Evolutionary conservation across 306 rosid genomes (phyloP).

Genomic region (Hippophae gyantsensis): DNA sequence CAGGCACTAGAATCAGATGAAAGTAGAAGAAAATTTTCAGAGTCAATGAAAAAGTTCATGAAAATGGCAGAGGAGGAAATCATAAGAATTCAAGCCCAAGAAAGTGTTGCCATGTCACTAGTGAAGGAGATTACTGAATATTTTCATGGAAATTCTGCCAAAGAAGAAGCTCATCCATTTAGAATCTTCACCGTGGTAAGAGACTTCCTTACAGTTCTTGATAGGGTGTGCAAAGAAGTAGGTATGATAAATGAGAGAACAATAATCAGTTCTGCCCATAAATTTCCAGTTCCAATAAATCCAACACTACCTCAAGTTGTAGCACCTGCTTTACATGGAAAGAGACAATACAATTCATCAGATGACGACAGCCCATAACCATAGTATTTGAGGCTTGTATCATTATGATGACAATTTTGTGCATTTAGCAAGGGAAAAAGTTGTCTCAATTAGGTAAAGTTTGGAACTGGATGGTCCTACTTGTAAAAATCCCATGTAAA

Average conservation of each 20-base stretch:
- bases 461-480: slow-evolving; percentile 10
- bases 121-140: slow-evolving; percentile 96
- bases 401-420: slow-evolving; percentile 17
- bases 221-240: slow-evolving; percentile 89
- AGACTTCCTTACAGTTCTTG: slow-evolving; percentile 66
- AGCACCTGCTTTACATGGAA: slow-evolving; percentile 35
- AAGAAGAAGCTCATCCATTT: slow-evolving; percentile 97
- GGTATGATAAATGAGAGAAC: slow-evolving; percentile 76
- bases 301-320: slow-evolving; percentile 68
- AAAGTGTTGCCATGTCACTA: slow-evolving; percentile 69
- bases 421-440: slow-evolving; percentile 30
- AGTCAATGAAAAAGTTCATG: slow-evolving; percentile 70
- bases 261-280: slow-evolving; percentile 62
- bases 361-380: slow-evolving; percentile 49
- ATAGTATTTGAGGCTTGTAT: slow-evolving; percentile 21
- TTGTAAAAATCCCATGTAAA: too few species aligned
- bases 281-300: slow-evolving; percentile 85
- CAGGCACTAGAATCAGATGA: slow-evolving; percentile 29
- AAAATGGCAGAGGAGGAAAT: slow-evolving; percentile 74
- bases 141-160: slow-evolving; percentile 84
- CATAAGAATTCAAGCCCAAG: slow-evolving; percentile 69
- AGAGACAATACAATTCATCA: slow-evolving; percentile 34
- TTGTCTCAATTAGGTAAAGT: slow-evolving; percentile 37
- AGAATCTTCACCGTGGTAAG: slow-evolving; percentile 91
- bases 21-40: slow-evolving; percentile 39